These are phyloP conservation scores for Magnusiomyces paraingens DNA, from an alignment of 1,139 yeast species.

Conservation along the genomic window DNA sequence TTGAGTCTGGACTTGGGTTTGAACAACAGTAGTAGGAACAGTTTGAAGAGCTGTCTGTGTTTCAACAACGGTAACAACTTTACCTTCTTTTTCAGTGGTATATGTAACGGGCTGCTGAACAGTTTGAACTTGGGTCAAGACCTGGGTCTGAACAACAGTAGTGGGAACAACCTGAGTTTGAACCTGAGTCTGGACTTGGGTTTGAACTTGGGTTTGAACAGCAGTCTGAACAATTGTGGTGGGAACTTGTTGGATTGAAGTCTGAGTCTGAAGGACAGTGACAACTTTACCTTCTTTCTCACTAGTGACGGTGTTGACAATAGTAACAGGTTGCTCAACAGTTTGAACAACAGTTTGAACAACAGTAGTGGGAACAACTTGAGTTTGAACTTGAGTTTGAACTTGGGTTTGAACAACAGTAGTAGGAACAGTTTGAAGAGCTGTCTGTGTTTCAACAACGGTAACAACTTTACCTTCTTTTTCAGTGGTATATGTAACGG, in stretches of 20 bases:
- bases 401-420: slow-evolving; percentile 3
- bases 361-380: slow-evolving; percentile 2
- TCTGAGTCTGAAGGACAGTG: not conserved
- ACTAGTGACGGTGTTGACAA: not conserved
- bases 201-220: not conserved
- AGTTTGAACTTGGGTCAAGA: not conserved
- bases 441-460: not conserved
- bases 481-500: not conserved
- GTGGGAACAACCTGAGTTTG: not conserved
- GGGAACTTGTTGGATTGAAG: not conserved
- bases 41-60: not conserved
- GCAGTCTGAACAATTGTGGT: slow-evolving; percentile 3
- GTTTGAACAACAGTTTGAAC: not conserved
- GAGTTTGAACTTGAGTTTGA: slow-evolving; percentile 6
- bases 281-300: not conserved
- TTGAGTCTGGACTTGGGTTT: not conserved
- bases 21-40: slow-evolving; percentile 2
- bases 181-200: not conserved
- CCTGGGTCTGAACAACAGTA: slow-evolving; percentile 4
- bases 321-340: not conserved
- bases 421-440: not conserved
- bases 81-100: not conserved
- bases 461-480: not conserved
- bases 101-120: not conserved
- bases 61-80: not conserved